Conservation (phyloP, 1,284 basidiomycete genomes). For the Cutaneotrichosporon sp. region DNA sequence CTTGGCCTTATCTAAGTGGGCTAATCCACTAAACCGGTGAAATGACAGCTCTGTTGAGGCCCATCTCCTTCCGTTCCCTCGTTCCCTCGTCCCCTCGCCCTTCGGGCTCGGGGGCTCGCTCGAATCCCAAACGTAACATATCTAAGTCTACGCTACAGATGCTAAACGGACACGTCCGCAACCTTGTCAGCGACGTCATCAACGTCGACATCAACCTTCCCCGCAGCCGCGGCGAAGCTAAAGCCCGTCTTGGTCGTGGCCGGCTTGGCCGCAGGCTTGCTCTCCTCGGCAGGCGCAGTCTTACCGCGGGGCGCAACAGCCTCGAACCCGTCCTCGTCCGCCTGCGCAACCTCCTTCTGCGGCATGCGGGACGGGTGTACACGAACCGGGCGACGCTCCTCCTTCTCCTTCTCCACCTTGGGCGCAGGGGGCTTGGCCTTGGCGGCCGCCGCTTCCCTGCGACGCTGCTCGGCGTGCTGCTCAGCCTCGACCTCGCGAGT, state of each 20-base stretch:
- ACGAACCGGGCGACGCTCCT: conserved; percentile 29
- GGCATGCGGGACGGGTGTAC: conserved; percentile 31
- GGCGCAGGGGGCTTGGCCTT: conserved; percentile 1
- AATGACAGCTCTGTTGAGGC: too few relatives aligned
- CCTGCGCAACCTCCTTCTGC: conserved; percentile 12
- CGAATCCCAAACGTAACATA: conserved; percentile 15
- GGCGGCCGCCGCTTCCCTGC: conserved; percentile 30
- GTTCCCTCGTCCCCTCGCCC: not conserved
- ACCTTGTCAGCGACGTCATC: conserved; percentile 36
- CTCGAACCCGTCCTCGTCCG: conserved; percentile 44
- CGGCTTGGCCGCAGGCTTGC: conserved; percentile 20
- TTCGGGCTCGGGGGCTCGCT: not conserved
- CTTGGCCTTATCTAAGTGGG: too few relatives aligned
- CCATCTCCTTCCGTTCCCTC: too few relatives aligned
- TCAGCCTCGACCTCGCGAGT: conserved; percentile 64
- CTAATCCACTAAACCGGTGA: too few relatives aligned
- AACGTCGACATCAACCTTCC: conserved; percentile 28
- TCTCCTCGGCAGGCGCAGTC: conserved; percentile 14
- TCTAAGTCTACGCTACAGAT: conserved; percentile 14
- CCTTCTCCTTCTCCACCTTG: conserved; percentile 42
- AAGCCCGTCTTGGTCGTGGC: conserved; percentile 38
- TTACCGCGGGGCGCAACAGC: conserved; percentile 11
- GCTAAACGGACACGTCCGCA: conserved; percentile 24
- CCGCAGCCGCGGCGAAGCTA: conserved; percentile 48
- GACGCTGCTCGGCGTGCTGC: conserved; percentile 38